Evolutionary conservation across 306 rosid species (phyloP).

Genomic region (Medicago arabica): DNA sequence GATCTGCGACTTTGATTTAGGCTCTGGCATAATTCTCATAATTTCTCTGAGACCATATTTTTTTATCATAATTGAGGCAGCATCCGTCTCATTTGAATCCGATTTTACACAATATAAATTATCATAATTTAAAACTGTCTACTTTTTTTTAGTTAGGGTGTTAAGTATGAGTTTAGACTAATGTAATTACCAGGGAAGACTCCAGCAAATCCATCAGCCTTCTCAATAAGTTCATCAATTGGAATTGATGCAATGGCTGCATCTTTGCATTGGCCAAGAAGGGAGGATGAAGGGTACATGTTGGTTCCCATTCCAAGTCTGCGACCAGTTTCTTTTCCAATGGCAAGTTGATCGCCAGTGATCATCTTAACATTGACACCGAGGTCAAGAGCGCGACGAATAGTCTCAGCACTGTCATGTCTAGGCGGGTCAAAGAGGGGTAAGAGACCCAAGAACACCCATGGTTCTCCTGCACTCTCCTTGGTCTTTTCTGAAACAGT

Average conservation of each 20-base stretch:
- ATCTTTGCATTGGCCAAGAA: conserved; percentile 68
- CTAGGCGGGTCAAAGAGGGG: conserved; percentile 99
- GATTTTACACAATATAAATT: neutral
- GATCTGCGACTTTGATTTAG: neutral
- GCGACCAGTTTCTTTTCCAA: conserved; percentile 89
- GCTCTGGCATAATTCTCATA: neutral
- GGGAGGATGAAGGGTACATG: conserved; percentile 90
- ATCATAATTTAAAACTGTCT: neutral
- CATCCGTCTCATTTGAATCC: neutral
- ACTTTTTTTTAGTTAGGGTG: neutral
- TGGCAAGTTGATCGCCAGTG: conserved; percentile 98
- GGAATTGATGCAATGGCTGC: conserved; percentile 57
- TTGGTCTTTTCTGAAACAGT: conserved; percentile 71
- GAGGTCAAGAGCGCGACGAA: conserved; percentile 89
- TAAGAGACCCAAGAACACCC: conserved; percentile 87
- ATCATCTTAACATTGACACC: conserved; percentile 97
- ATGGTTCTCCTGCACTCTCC: conserved; percentile 75
- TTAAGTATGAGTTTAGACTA: conserved; percentile 1
- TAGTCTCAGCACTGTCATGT: conserved; percentile 96
- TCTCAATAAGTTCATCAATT: conserved; percentile 79
- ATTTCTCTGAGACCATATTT: neutral
- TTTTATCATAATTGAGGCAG: neutral
- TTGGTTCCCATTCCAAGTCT: conserved; percentile 96
- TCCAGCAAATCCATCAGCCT: conserved; percentile 93
- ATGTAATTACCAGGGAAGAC: conserved; percentile 83